phyloP scores from a whole-genome alignment of 306 rosid genomes.

The Acacia crassicarpa region DNA sequence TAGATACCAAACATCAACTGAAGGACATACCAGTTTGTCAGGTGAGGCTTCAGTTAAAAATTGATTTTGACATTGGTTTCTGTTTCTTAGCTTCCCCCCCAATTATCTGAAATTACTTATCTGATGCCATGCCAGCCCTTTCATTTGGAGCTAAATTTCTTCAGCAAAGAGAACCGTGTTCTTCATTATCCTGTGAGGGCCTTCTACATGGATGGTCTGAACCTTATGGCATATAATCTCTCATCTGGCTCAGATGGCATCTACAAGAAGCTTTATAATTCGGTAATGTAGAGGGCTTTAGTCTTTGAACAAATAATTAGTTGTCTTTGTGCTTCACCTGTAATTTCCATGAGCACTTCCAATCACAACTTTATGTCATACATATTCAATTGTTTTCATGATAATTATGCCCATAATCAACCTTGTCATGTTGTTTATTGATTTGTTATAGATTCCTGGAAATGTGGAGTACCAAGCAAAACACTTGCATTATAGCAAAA shows the following conservation, averaged over 20 bases:
- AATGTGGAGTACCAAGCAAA: conserved; percentile 82
- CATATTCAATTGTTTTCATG: conserved; percentile 18
- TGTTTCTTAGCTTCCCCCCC: conserved; percentile 23
- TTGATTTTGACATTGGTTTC: conserved; percentile 29
- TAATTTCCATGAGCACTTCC: conserved; percentile 25
- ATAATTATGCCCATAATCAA: conserved; percentile 18
- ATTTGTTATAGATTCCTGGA: conserved; percentile 72
- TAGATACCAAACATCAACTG: conserved; percentile 82
- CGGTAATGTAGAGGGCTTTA: conserved; percentile 59
- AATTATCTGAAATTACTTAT: conserved; percentile 38
- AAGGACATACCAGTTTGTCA: conserved; percentile 83
- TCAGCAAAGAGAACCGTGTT: conserved; percentile 90
- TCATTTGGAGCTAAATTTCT: conserved; percentile 95
- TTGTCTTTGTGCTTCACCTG: conserved; percentile 17
- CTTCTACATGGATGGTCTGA: conserved; percentile 79
- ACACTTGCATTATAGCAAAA: conserved; percentile 74
- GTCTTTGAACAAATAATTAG: conserved; percentile 22
- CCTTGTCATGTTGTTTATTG: conserved; percentile 29
- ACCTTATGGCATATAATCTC: conserved; percentile 82
- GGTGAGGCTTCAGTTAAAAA: conserved; percentile 46
- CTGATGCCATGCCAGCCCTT: conserved; percentile 72
- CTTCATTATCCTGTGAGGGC: conserved; percentile 96
- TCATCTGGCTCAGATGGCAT: conserved; percentile 73
- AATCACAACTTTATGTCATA: conserved; percentile 7
- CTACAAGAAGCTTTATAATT: conserved; percentile 81